Base-by-base conservation (phyloP, 106 monocot genomes). In the Acorus gramineus region DNA sequence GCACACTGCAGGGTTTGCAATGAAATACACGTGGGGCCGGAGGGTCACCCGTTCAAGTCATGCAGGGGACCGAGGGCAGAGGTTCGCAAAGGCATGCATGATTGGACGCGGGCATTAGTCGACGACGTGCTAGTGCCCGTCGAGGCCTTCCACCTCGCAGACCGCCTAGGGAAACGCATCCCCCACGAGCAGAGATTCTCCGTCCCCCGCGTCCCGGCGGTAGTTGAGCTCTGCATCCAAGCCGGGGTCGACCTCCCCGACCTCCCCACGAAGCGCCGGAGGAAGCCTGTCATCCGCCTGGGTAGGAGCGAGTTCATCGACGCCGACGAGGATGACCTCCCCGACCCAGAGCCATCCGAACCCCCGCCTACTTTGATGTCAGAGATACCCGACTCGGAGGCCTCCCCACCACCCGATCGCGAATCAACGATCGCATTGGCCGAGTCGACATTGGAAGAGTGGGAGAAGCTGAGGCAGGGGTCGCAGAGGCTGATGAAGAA, bases 151-250 rank as follows among this genome's bases (percentile, higher is more conserved):
- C 96, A 98, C 52, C 77, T 98, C 7, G 68, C 52, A 49, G 91
- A 98, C 56, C 96, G 91, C 46, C 81, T 98, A 14, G 91, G 96
- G 4, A 83, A 28, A 28, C 91, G 96, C 6, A 83, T 92, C 46
- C n/a, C 82, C 13, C 96, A 98, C 65, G 72, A 73, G 5, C 85
- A 98, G 76, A 78, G 96, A 50, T 92, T 92, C 63, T 72, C 81
- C n/a, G 67, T 81, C 14, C 83, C 87, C 0, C 80, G 88, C 13
- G 61, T 88, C 61, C 85, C 96, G 13, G 85, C 96, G 14, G 46
- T 98, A 14, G 66, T 85, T 13, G 96, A 98, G 66, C 85, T 98
- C 6, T 98, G 91, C 70, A 77, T 98, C 73, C 96, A 98, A 65
- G 91, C 91, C 56, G 96, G 96, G 10, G 91, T 92, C 5, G 88